These are phyloP conservation scores for Rhododendron vialii DNA, from an alignment of 148 eudicot species.

Conservation along the genomic window DNA sequence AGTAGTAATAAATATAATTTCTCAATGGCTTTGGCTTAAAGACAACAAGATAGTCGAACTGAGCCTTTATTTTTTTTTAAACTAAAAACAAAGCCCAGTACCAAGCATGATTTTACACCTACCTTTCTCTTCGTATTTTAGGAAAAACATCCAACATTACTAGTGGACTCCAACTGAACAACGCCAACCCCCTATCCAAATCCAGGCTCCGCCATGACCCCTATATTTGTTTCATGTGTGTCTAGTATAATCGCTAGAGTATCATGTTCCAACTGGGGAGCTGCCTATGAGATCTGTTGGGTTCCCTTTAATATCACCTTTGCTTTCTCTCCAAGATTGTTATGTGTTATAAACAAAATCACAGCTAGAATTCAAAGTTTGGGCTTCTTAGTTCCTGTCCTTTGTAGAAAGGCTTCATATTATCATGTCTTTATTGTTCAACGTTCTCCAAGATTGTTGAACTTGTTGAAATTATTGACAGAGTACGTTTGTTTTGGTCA, in stretches of 20 bases:
- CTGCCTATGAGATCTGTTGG: background rate
- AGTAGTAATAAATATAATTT: too few relatives aligned
- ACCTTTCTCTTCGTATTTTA: background rate
- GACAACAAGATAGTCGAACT: background rate
- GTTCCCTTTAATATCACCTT: background rate
- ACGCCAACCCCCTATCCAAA: background rate
- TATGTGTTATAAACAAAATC: background rate
- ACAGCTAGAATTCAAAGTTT: background rate
- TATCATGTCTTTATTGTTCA: background rate
- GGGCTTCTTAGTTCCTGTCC: background rate
- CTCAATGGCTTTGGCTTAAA: background rate
- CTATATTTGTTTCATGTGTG: background rate
- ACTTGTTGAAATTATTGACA: background rate
- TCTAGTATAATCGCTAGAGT: background rate
- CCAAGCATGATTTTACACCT: background rate
- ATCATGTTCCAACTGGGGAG: background rate
- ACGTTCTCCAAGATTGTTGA: background rate
- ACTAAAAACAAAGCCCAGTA: background rate
- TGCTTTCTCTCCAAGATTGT: background rate
- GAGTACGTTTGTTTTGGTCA: background rate
- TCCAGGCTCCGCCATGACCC: background rate
- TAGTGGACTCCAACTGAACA: background rate
- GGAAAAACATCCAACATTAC: background rate
- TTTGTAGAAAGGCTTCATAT: background rate
- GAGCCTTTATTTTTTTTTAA: background rate